A percentile compares a stretch with the other conserved stretches of the same genome.
Conservation (phyloP, 192 early-diverging fungal genomes). For the Mortierella alpina region DNA sequence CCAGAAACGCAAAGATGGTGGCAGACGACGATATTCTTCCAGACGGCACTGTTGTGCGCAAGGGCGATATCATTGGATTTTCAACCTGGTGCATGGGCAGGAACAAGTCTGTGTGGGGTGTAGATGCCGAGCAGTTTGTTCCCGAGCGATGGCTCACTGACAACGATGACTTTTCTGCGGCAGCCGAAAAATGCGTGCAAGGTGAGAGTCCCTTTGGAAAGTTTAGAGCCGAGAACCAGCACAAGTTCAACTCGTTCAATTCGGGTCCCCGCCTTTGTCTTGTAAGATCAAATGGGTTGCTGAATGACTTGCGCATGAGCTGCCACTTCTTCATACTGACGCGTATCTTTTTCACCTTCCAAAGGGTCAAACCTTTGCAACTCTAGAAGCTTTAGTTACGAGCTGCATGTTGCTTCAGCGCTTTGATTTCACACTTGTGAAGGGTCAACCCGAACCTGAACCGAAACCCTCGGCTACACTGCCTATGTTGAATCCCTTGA, state of each 20-base stretch:
- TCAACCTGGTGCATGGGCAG: slow-evolving; percentile 67
- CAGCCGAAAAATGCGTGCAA: not conserved
- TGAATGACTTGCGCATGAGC: not conserved
- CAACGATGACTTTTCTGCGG: not conserved
- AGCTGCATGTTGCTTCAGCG: slow-evolving; percentile 40
- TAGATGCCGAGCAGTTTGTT: slow-evolving; percentile 61
- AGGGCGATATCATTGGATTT: slow-evolving; percentile 62
- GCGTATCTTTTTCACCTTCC: not conserved
- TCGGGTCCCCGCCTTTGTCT: slow-evolving; percentile 62
- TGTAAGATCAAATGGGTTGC: not conserved
- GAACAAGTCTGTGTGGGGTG: slow-evolving; percentile 58
- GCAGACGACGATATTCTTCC: slow-evolving; percentile 70
- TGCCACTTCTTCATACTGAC: not conserved
- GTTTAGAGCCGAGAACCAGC: slow-evolving; percentile 41
- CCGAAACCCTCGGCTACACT: slow-evolving; percentile 17
- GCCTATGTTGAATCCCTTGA: slow-evolving; percentile 49
- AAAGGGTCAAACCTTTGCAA: slow-evolving; percentile 48
- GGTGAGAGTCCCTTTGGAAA: slow-evolving; percentile 21
- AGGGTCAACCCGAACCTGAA: slow-evolving; percentile 23
- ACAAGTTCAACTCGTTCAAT: slow-evolving; percentile 68
- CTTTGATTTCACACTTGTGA: slow-evolving; percentile 38
- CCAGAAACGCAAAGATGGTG: slow-evolving; percentile 64
- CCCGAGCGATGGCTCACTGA: slow-evolving; percentile 66
- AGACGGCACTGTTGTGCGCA: slow-evolving; percentile 67
- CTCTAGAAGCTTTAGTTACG: slow-evolving; percentile 43